Evolutionary conservation across 495 filamentous ascomycete species (phyloP).

Genomic region (Penicillium parvum): DNA sequence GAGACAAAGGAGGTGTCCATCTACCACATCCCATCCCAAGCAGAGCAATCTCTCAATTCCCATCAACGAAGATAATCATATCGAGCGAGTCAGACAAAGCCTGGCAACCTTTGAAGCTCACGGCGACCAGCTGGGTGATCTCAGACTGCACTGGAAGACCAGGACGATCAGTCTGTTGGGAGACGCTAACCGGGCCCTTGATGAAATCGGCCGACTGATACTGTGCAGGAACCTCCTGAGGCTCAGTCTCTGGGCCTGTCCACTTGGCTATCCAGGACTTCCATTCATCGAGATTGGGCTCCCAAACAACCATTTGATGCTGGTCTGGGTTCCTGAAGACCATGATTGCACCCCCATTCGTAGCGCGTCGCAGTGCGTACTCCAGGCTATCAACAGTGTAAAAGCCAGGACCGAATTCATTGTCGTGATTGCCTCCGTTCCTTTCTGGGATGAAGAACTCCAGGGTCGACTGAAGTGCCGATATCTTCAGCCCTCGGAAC

Average conservation of each 20-base stretch:
- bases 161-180: background rate
- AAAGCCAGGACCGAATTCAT: background rate
- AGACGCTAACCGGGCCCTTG: background rate
- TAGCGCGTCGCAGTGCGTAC: too few relatives aligned
- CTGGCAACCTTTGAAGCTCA: background rate
- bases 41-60: too few relatives aligned
- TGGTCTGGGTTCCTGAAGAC: background rate
- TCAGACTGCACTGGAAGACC: background rate
- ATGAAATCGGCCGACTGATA: background rate
- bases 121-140: background rate
- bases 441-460: background rate
- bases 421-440: background rate
- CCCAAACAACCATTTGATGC: background rate
- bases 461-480: background rate
- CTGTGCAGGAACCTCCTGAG: background rate
- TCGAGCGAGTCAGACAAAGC: background rate
- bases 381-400: background rate
- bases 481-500: background rate
- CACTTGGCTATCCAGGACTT: background rate
- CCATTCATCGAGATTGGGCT: background rate
- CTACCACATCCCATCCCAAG: too few relatives aligned
- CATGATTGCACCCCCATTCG: background rate
- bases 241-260: background rate
- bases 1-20: too few relatives aligned
- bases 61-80: background rate